Evolutionary conservation across 2,329 filamentous ascomycete species (phyloP), one percentile per base, ranked within the genome.

Genomic region (Plectosphaerella sp.): DNA sequence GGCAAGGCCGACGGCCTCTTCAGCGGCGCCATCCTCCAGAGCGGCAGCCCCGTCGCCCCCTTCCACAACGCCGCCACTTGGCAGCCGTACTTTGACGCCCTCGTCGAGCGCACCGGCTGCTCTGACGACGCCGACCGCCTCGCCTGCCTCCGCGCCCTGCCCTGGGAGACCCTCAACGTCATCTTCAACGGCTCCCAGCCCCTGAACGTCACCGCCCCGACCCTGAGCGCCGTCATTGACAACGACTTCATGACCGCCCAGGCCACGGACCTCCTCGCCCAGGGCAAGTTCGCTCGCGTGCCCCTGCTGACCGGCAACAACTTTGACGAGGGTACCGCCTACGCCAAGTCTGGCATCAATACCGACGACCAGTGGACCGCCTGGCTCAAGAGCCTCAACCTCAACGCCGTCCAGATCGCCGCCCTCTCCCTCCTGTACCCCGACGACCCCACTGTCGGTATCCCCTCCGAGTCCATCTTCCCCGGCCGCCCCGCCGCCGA

Each of bases 261-360:
- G 47, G 72, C 68, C 36, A 79, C 77, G 10, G 63, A 74, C 8
- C 80, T 85, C 57, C 68, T 89, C 6, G 67, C 70, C 2, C 64
- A 74, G 5, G 84, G 83, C 46, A 74, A 76, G 16, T 87, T 88
- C 57, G 78, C 87, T 52, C 75, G 81, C 49, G 81, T 88, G 0
- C 83, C 84, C 1, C 76, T 88, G 41, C 72, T 89, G 7, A 70
- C 77, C 35, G 86, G 87, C 7, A 77, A 77, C 36, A 88, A 87
- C 63, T 78, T 77, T 1, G 86, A 89, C 58, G 86, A 89, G 62
- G 86, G 70, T 39, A 78, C 77, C 1, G 69, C 71, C 1, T 86
- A 86, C 59, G 77, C 72, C 1, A 73, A 75, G 11, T 63, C 55
- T 6, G 77, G 75, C 15, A 76, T 86, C 55, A 78, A 84, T 61